Percentiles rank a stretch among this genome's conserved stretches.
phyloP scores from a whole-genome alignment of 2,329 filamentous ascomycete genomes.

The Cryoendolithus antarcticus region DNA sequence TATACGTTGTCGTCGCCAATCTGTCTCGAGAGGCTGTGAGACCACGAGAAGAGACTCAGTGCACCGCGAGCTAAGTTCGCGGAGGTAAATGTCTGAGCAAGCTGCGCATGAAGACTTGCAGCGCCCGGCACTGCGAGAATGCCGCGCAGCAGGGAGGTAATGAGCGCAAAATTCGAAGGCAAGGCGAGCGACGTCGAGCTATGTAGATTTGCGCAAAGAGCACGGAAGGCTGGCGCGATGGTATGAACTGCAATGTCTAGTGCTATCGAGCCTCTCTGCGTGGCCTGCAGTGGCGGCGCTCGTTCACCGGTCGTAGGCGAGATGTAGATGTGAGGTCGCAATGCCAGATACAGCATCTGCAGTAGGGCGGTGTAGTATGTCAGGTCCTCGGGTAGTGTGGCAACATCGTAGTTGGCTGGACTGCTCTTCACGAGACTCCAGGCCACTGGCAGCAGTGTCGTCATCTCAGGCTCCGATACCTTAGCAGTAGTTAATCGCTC shows the following conservation, averaged over 20 bases:
- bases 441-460: slow-evolving; percentile 41
- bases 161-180: slow-evolving; percentile 71
- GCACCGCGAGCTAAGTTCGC: slow-evolving; percentile 66
- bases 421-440: slow-evolving; percentile 49
- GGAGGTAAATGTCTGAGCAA: slow-evolving; percentile 39
- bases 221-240: slow-evolving; percentile 70
- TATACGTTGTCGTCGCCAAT: slow-evolving; percentile 71
- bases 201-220: slow-evolving; percentile 70
- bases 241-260: slow-evolving; percentile 70
- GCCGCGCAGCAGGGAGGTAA: slow-evolving; percentile 80
- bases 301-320: slow-evolving; percentile 1
- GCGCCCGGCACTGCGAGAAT: slow-evolving; percentile 64
- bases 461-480: slow-evolving; percentile 38
- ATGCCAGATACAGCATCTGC: slow-evolving; percentile 70
- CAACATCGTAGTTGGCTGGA: slow-evolving; percentile 46
- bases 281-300: slow-evolving; percentile 5
- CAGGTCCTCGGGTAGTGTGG: slow-evolving; percentile 43
- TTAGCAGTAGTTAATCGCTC: slow-evolving; percentile 57
- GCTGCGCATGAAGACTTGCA: slow-evolving; percentile 41
- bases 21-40: slow-evolving; percentile 66
- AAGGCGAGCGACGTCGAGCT: slow-evolving; percentile 27
- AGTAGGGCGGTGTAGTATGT: slow-evolving; percentile 74
- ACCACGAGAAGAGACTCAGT: slow-evolving; percentile 83
- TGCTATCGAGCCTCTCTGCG: slow-evolving; percentile 40
- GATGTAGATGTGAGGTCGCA: slow-evolving; percentile 47